phyloP scores from a whole-genome alignment of 768 basidiomycete species.

The Polyporus arcularius region DNA sequence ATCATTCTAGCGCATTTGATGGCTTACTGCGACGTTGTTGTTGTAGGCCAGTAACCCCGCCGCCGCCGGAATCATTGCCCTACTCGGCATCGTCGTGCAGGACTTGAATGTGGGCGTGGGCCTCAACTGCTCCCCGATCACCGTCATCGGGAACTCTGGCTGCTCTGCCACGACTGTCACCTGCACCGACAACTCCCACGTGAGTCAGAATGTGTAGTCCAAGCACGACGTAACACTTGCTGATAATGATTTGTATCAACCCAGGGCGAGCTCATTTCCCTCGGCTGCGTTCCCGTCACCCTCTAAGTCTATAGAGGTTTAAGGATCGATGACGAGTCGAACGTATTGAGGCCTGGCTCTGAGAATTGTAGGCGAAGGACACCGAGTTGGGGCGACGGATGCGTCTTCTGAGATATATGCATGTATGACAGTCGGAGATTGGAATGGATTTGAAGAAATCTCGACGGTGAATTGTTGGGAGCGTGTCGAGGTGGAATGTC shows the following conservation, averaged over 20 bases:
- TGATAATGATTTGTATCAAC: not conserved
- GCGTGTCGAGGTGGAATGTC: too few relatives aligned
- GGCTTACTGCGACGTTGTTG: too few relatives aligned
- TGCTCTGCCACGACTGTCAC: not conserved
- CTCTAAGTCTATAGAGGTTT: too few relatives aligned
- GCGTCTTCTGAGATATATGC: too few relatives aligned
- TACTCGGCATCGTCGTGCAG: not conserved
- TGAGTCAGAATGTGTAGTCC: not conserved
- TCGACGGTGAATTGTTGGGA: too few relatives aligned
- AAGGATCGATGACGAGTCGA: too few relatives aligned
- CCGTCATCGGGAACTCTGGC: not conserved
- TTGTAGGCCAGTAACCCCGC: not conserved
- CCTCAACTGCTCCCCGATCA: slow-evolving; percentile 3
- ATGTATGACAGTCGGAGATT: too few relatives aligned
- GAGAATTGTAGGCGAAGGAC: too few relatives aligned
- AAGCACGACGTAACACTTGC: not conserved
- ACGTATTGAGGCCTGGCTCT: too few relatives aligned
- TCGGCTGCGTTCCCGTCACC: not conserved
- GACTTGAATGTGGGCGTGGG: not conserved
- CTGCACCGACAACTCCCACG: slow-evolving; percentile 1
- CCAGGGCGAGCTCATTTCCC: not conserved
- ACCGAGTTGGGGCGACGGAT: too few relatives aligned
- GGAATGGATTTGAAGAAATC: too few relatives aligned
- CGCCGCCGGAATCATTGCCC: not conserved
- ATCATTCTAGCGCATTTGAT: not conserved